Evolutionary conservation across 2,329 filamentous ascomycete species (phyloP).

Genomic region (Thielaviopsis musarum): DNA sequence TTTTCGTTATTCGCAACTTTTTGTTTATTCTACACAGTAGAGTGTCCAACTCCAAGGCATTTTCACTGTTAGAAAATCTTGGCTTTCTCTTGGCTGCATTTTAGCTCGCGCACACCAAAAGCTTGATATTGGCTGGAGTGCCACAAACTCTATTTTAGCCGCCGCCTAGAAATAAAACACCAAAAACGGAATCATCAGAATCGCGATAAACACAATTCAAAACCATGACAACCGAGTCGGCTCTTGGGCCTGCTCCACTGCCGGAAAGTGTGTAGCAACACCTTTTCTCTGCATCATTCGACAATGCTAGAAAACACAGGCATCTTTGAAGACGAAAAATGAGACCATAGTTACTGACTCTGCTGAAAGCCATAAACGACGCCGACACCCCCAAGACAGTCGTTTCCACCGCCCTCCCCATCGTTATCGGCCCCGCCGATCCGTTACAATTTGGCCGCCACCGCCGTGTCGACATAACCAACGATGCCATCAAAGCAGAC

Average conservation of each 20-base stretch:
- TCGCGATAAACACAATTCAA: not conserved
- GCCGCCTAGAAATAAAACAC: not conserved
- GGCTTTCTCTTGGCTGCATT: constrained; percentile 4
- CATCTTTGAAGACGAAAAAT: no score
- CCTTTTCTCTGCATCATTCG: not conserved
- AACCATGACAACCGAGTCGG: not conserved
- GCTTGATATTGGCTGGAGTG: not conserved
- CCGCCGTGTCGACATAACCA: constrained; percentile 18
- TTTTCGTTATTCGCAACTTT: not conserved
- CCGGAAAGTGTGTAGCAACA: no score
- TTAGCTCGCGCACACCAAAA: not conserved
- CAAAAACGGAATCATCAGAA: not conserved
- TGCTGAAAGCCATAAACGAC: not conserved
- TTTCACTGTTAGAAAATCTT: not conserved
- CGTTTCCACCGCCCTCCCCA: not conserved
- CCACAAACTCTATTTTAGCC: not conserved
- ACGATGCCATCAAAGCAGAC: constrained; percentile 16
- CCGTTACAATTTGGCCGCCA: constrained; percentile 25
- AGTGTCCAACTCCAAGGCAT: not conserved
- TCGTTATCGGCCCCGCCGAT: constrained; percentile 15
- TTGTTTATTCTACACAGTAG: not conserved
- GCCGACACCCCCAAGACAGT: not conserved
- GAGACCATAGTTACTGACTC: no score
- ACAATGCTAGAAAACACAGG: not conserved
- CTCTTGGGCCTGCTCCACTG: not conserved